Evolutionary conservation across 164 flowering plant species (phyloP).

Genomic region (Macadamia integrifolia): DNA sequence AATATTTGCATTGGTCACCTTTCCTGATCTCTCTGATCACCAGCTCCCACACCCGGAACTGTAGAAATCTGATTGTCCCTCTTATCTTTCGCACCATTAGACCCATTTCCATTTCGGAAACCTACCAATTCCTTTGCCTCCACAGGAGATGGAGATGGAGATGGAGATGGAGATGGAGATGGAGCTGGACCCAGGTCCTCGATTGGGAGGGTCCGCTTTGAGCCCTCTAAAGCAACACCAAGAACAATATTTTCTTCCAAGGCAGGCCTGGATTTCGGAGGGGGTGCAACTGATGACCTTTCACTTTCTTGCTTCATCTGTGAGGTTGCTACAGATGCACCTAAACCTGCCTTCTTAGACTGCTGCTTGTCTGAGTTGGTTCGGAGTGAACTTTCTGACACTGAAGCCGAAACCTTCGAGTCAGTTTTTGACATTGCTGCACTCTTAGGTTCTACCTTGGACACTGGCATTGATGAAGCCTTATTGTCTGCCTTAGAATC

Average conservation of each 20-base stretch:
- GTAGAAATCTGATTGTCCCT: conserved; percentile 30
- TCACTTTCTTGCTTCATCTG: conserved; percentile 15
- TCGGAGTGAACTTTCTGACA: conserved; percentile 14
- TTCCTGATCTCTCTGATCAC: conserved; percentile 31
- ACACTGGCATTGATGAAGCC: conserved; percentile 7
- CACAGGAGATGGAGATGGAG: conserved; percentile 12
- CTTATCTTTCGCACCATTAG: conserved; percentile 38
- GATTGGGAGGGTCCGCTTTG: conserved; percentile 76
- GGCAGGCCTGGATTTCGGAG: conserved; percentile 22
- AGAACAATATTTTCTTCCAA: conserved; percentile 71
- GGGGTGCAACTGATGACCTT: conserved; percentile 16
- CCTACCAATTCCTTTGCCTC: conserved; percentile 56
- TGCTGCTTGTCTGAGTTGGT: conserved; percentile 25
- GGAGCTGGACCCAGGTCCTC: conserved; percentile 41
- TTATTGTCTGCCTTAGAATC: conserved; percentile 17
- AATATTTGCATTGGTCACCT: conserved; percentile 10
- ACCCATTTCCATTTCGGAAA: conserved; percentile 30
- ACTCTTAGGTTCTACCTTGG: conserved; percentile 15
- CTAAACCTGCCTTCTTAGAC: conserved; percentile 25
- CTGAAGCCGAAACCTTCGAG: conserved; percentile 1
- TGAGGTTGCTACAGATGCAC: not conserved
- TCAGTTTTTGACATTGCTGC: conserved; percentile 10
- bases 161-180: conserved; percentile 15
- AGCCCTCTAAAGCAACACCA: conserved; percentile 72
- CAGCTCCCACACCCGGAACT: conserved; percentile 21